These are phyloP conservation scores for Leucogyrophana mollusca DNA, from an alignment of 768 basidiomycete genomes.

Conservation along the genomic window DNA sequence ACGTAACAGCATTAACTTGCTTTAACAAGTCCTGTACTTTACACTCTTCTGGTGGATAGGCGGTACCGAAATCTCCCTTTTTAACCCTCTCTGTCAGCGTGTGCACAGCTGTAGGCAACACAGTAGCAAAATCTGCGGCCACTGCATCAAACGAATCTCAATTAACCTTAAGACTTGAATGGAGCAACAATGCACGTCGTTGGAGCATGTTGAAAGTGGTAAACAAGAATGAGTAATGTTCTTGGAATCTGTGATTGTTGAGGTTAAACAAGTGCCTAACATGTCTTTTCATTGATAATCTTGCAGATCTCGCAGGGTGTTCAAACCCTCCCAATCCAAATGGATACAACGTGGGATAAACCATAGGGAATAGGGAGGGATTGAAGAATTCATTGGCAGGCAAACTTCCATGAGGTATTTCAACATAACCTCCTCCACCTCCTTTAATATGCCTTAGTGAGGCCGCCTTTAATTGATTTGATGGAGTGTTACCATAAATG, in stretches of 20 bases:
- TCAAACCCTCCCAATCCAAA: conserved; percentile 17
- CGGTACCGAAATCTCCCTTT: neutral
- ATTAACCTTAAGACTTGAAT: conserved; percentile 7
- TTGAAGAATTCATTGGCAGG: conserved; percentile 12
- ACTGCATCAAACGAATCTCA: conserved; percentile 3
- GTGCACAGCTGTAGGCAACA: conserved; percentile 8
- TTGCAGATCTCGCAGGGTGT: conserved; percentile 1
- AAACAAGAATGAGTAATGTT: conserved; percentile 16
- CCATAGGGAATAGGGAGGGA: conserved; percentile 11
- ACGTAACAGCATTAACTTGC: conserved; percentile 10
- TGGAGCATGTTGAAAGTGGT: conserved; percentile 18
- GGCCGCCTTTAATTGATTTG: conserved; percentile 28
- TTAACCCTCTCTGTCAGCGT: conserved; percentile 6
- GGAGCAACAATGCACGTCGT: neutral
- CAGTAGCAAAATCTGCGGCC: conserved; percentile 6
- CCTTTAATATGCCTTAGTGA: conserved; percentile 30
- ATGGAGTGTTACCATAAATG: conserved; percentile 23
- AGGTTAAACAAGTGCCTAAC: conserved; percentile 7
- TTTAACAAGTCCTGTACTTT: conserved; percentile 11
- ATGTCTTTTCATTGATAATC: conserved; percentile 1
- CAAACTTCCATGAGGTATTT: conserved; percentile 5
- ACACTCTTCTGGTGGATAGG: conserved; percentile 6
- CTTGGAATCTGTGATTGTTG: conserved; percentile 12
- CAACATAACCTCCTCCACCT: conserved; percentile 2
- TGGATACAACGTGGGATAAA: conserved; percentile 20